phyloP scores from a whole-genome alignment of 176 grass and related monocot genomes.

The Hsuehochloa calcarea region DNA sequence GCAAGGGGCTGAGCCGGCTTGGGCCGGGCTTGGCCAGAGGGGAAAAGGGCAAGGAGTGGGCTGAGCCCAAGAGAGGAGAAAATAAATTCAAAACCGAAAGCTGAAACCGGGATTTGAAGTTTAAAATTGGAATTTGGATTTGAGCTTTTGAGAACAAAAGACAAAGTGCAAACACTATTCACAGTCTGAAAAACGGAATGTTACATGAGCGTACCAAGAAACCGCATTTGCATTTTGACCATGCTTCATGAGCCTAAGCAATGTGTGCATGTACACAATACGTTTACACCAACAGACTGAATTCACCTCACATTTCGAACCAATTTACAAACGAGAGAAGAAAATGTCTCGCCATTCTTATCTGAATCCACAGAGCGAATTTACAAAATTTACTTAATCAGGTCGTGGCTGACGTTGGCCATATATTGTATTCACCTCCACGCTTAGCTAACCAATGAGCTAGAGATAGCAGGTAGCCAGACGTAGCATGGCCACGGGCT shows the following conservation, averaged over 20 bases:
- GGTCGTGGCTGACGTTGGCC: background rate
- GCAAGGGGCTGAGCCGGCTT: too few relatives aligned
- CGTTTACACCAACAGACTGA: background rate
- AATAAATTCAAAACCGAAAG: too few relatives aligned
- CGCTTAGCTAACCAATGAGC: background rate
- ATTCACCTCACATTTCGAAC: background rate
- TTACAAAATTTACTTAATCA: background rate
- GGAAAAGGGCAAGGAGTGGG: too few relatives aligned
- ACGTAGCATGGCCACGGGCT: background rate
- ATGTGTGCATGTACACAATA: background rate
- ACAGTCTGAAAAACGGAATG: too few relatives aligned
- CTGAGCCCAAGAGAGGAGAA: too few relatives aligned
- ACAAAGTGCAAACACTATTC: too few relatives aligned
- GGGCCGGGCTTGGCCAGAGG: too few relatives aligned
- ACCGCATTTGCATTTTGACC: background rate
- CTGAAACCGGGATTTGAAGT: too few relatives aligned
- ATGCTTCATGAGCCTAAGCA: background rate
- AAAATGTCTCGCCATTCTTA: background rate
- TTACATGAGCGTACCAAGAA: background rate
- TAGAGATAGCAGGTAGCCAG: background rate
- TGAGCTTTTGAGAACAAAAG: too few relatives aligned
- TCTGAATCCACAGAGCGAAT: background rate
- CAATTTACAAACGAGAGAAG: constrained; percentile 19
- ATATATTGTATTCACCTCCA: background rate
- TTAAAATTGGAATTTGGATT: too few relatives aligned